A percentile compares a stretch with the other conserved stretches of the same genome.
Conservation (phyloP, 495 filamentous ascomycete species). For the Talaromyces thailandensis region DNA sequence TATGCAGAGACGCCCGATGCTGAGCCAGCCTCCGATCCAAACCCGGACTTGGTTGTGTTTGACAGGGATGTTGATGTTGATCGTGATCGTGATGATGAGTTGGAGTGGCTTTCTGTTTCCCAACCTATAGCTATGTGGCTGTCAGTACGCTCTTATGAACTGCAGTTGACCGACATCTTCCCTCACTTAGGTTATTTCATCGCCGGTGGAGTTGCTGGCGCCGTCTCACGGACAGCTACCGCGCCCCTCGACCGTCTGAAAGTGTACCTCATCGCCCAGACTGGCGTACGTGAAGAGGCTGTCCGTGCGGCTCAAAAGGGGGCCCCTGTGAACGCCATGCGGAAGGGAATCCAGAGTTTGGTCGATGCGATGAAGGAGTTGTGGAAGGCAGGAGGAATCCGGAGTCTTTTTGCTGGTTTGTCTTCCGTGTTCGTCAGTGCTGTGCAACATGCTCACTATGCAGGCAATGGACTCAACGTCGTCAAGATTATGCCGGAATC, state of each 20-base stretch:
- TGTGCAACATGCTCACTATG: constrained; percentile 4
- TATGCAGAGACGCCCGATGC: constrained; percentile 24
- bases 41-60: constrained; percentile 11
- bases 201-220: constrained; percentile 88
- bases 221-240: constrained; percentile 84
- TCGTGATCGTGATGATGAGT: constrained; percentile 29
- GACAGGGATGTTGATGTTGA: constrained; percentile 17
- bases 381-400: constrained; percentile 81
- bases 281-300: constrained; percentile 49
- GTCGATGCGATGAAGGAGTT: constrained; percentile 61
- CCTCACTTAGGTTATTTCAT: constrained; percentile 88
- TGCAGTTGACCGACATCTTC: constrained; percentile 54
- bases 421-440: neutral
- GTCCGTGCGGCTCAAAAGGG: constrained; percentile 63
- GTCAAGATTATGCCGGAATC: constrained; percentile 98
- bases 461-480: constrained; percentile 94
- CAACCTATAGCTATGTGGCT: constrained; percentile 39
- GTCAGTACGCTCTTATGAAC: constrained; percentile 41
- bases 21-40: constrained; percentile 12
- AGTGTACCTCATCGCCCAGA: constrained; percentile 94
- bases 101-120: constrained; percentile 38
- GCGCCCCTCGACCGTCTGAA: constrained; percentile 95
- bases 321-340: constrained; percentile 54
- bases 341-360: constrained; percentile 59
- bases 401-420: constrained; percentile 90